Conservation (phyloP, 768 basidiomycete genomes). For the Pleurotus giganteus region DNA sequence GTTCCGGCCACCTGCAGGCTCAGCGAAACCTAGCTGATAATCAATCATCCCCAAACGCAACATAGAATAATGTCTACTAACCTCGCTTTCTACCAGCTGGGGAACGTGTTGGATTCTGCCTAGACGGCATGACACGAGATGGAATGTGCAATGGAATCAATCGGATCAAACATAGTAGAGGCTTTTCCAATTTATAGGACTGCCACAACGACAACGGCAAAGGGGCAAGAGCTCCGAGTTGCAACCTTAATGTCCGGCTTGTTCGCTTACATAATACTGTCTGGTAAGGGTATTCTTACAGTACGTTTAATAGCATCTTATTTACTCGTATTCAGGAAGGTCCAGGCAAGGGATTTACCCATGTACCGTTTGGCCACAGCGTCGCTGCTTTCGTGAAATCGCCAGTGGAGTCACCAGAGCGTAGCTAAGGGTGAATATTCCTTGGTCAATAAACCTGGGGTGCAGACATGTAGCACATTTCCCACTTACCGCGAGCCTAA, state of each 20-base stretch:
- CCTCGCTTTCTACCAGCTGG: not conserved
- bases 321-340: conserved; percentile 45
- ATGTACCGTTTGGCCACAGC: conserved; percentile 78
- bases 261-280: no score
- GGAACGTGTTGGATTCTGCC: not conserved
- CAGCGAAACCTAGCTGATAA: no score
- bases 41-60: not conserved
- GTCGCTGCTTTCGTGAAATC: conserved; percentile 83
- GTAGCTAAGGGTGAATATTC: no score
- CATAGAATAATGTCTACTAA: not conserved
- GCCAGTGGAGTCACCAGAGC: conserved; percentile 29
- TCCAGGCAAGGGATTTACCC: conserved; percentile 73
- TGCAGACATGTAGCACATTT: conserved; percentile 2
- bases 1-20: no score
- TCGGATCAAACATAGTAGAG: not conserved
- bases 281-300: no score
- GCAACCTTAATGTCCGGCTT: conserved; percentile 1
- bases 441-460: conserved; percentile 6
- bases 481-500: conserved; percentile 70
- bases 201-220: not conserved
- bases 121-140: not conserved
- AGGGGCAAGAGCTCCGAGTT: not conserved
- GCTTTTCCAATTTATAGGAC: not conserved
- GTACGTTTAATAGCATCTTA: not conserved
- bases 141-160: not conserved